Base-by-base conservation (phyloP, 164 flowering plant genomes). In the Tetrastigma voinierianum region DNA sequence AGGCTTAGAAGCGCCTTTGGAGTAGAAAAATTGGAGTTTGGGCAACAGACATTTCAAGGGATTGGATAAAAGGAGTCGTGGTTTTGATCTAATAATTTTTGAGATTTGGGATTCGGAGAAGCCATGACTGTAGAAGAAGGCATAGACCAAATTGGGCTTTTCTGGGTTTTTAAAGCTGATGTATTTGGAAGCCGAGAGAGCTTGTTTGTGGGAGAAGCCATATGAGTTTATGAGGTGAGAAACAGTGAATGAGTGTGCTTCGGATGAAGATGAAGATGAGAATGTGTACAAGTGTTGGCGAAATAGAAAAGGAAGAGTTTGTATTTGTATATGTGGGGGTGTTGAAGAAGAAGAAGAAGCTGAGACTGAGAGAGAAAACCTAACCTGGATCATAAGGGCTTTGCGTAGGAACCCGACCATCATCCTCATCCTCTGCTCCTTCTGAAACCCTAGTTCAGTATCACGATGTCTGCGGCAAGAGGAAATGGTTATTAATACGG, bases 211-310 rank as follows among this genome's bases (percentile, higher is more conserved):
- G 3, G 77, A 64, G 2, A 73, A 51, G 43, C 72, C 76, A 60
- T 57, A 59, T 44, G 65, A 14, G 61, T 72, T 51, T 2, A 65
- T 57, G 66, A 78, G 69, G 67, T 74, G 74, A 21, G 72, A 66
- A 4, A 74, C 72, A 0, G 53, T 53, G 16, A 68, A 68, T 7
- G 77, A 67, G 12, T 56, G 40, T 46, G 19, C 46, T 24, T 40
- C 49, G 16, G 55, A 16, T 20, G 61, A 3, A 24, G 9, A 16
- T 20, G 61, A 3, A 24, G 9, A 46, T 7, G 45, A 32, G 21
- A n/a, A 47, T 24, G 15, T n/a, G 8, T 32, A 32, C 24, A 18
- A 13, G 46, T 44, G 9, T 51, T 10, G 18, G 23, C 12, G 19
- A 2, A n/a, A n/a, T n/a, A 16, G 61, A 32, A 3, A 4, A 32